phyloP scores from a whole-genome alignment of 495 filamentous ascomycete genomes.

The Penicillium samsonianum region DNA sequence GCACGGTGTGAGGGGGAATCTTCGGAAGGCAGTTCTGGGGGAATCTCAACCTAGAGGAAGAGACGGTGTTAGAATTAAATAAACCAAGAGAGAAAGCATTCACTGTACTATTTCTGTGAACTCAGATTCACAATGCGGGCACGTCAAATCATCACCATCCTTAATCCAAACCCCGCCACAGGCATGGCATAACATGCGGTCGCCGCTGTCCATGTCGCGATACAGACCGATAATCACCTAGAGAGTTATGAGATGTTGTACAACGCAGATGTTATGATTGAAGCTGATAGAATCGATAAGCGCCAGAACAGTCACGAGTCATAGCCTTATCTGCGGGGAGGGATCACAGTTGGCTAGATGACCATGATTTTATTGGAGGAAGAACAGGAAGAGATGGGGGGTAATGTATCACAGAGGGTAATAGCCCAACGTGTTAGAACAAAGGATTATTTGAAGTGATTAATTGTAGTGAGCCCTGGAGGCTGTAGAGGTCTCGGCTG shows the following conservation, averaged over 20 bases:
- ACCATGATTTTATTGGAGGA: background rate
- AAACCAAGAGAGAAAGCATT: slow-evolving; percentile 14
- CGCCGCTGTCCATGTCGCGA: slow-evolving; percentile 37
- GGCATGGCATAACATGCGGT: slow-evolving; percentile 79
- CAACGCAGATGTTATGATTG: slow-evolving; percentile 4
- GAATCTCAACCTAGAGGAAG: slow-evolving; percentile 37
- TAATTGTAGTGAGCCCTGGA: background rate
- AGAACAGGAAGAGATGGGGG: background rate
- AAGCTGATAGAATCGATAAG: slow-evolving; percentile 7
- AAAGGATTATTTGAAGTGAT: background rate
- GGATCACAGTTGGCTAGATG: slow-evolving; percentile 1
- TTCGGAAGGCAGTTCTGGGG: slow-evolving; percentile 30
- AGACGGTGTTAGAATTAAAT: slow-evolving; percentile 21
- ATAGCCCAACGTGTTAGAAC: background rate
- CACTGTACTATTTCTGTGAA: slow-evolving; percentile 73
- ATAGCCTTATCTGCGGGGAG: slow-evolving; percentile 11
- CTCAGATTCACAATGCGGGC: slow-evolving; percentile 76
- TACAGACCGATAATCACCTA: background rate
- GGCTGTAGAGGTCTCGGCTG: background rate
- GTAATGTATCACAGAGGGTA: background rate
- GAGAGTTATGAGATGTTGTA: slow-evolving; percentile 4
- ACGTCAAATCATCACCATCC: slow-evolving; percentile 65
- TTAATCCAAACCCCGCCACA: slow-evolving; percentile 80
- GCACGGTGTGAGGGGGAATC: slow-evolving; percentile 22
- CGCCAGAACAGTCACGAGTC: slow-evolving; percentile 7